Base-by-base conservation (phyloP, 2,329 filamentous ascomycete species). In the Cladosporium sp. region DNA sequence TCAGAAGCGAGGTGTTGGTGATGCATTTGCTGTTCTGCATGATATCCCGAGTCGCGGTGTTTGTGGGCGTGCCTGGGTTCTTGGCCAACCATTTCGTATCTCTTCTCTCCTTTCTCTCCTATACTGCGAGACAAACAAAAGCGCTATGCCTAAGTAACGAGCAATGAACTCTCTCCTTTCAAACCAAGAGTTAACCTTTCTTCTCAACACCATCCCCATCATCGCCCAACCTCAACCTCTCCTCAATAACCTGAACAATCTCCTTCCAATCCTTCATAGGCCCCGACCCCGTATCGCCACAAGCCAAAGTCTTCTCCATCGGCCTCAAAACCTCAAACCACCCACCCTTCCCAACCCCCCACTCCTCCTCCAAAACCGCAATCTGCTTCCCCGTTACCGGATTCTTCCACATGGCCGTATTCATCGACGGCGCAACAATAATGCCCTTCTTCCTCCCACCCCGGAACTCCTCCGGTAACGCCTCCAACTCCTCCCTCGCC, bases 361-460 rank as follows among this genome's bases (percentile, higher is more conserved):
- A 95, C 51, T 90, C 86, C 41, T 85, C 78, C 55, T 84, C 78
- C 40, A 96, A 71, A 0, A 86, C 72, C 35, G 71, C 71, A 32
- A 95, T 69, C 56, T 95, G 88, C 55, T 79, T 81, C 43, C 70
- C 76, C 1, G 91, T 95, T 39, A 95, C 73, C 2, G 90, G 91
- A 64, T 96, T 89, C 49, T 77, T 74, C 85, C 87, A 95, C 91
- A 95, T 95, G 3, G 84, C 83, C 19, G 82, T 89, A 66, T 96
- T 95, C 88, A 95, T 95, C 25, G 86, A 83, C 1, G 85, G 84
- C 2, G 86, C 86, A 0, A 92, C 85, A 1, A 93, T 61, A 30
- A 95, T 88, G 55, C 75, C 79, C 67, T 84, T 85, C 66, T 76
- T 80, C 46, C 63, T 67, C 5, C 64, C 68, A 36, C 36, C 39